These are phyloP conservation scores for Lolium multiflorum DNA, from an alignment of 176 grass and related monocot genomes.

Conservation along the genomic window DNA sequence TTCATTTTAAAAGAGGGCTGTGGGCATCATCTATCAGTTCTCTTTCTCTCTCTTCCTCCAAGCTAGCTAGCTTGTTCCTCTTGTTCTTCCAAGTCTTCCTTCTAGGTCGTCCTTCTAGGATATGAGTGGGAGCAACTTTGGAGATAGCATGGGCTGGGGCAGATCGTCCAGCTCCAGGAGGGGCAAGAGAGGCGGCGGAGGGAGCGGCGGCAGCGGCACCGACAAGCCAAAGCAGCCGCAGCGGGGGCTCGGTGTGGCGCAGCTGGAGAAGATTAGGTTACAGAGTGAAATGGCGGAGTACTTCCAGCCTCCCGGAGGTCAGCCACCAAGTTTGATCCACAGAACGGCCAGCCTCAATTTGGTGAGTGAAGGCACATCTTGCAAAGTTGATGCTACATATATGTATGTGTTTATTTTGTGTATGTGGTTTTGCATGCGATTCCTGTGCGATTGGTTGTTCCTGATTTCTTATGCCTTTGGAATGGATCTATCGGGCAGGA, in stretches of 20 bases:
- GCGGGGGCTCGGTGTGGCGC: conserved; percentile 73
- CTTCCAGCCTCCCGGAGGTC: conserved; percentile 58
- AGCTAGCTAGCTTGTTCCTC: conserved; percentile 42
- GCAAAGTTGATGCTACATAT: background rate
- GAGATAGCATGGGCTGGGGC: conserved; percentile 62
- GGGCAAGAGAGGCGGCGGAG: conserved; percentile 60
- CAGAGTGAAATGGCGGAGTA: conserved; percentile 85
- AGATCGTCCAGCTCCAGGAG: conserved; percentile 56
- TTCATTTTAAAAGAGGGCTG: conserved; percentile 67
- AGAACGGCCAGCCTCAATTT: conserved; percentile 57
- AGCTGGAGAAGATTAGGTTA: conserved; percentile 87
- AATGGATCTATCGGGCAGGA: conserved; percentile 51
- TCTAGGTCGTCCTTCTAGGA: conserved; percentile 42
- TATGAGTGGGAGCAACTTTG: conserved; percentile 77
- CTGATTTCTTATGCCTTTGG: conserved; percentile 41
- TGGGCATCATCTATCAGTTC: conserved; percentile 46
- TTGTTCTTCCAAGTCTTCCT: conserved; percentile 53
- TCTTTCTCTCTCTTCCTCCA: background rate
- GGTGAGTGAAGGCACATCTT: conserved; percentile 44
- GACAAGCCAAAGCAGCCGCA: conserved; percentile 83
- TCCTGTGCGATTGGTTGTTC: conserved; percentile 17
- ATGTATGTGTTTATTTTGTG: background rate
- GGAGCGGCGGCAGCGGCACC: conserved; percentile 12
- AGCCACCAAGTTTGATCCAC: conserved; percentile 53
- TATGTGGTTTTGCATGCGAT: conserved; percentile 11